A percentile compares a stretch with the other conserved stretches of the same genome.
Conservation (phyloP, 305 asterid species). For the Fraxinus albicans region DNA sequence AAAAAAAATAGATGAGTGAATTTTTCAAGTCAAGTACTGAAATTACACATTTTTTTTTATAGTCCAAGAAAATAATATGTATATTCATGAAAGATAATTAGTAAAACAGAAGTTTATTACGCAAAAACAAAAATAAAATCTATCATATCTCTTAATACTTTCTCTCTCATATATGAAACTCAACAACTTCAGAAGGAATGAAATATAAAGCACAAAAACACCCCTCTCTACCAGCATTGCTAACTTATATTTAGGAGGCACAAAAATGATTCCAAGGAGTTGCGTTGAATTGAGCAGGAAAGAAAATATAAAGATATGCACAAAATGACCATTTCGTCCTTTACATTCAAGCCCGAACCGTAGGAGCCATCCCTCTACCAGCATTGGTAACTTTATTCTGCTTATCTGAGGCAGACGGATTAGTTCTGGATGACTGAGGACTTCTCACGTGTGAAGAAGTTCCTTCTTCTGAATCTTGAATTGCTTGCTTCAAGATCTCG, state of each 20-base stretch:
- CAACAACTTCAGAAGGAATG: not conserved
- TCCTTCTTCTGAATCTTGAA: conserved; percentile 54
- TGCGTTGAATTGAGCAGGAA: not conserved
- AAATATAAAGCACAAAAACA: not conserved
- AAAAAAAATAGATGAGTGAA: no score
- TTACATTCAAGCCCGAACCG: conserved; percentile 24
- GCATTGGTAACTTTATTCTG: conserved; percentile 25
- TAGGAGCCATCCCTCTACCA: conserved; percentile 19
- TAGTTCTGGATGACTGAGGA: conserved; percentile 23
- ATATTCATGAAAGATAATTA: not conserved
- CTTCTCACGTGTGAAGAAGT: conserved; percentile 16
- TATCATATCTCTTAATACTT: not conserved
- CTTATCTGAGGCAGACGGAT: conserved; percentile 20
- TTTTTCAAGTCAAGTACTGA: no score
- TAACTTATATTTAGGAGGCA: not conserved
- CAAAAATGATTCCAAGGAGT: not conserved
- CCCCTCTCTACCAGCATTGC: not conserved
- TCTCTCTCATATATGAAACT: not conserved
- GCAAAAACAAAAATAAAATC: not conserved
- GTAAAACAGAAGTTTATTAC: not conserved
- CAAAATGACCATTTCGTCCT: not conserved
- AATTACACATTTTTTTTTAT: no score
- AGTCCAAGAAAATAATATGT: no score
- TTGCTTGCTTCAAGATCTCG: conserved; percentile 59
- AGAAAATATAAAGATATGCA: not conserved